Base-by-base conservation (phyloP, 2,329 filamentous ascomycete species). In the Ceratocystis cacaofunesta region DNA sequence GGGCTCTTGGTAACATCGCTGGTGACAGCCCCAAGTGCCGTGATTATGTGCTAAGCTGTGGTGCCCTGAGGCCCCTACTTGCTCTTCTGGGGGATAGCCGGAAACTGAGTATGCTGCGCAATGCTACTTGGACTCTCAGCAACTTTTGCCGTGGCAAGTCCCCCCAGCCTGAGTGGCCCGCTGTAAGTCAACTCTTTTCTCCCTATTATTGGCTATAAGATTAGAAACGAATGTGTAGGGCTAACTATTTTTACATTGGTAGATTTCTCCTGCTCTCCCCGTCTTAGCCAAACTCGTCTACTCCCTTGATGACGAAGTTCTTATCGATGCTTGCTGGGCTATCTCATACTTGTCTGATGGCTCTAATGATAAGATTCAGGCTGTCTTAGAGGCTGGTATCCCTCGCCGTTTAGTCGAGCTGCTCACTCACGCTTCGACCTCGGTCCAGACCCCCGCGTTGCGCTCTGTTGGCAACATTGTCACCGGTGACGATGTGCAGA, bases 81-180 rank as follows among this genome's bases (percentile, higher is more conserved):
- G 85, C 85, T 73, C 84, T 99, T 57, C 85, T 99, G 66, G 92
- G 92, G 65, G 94, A 99, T 76, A 96, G 94, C 80, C 91, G 94
- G 73, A 99, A 99, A 82, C 81, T 99, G 67, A 97, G 92, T 83
- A 99, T 99, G 94, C 86, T 99, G 63, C 85, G 94, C 71, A 99
- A 99, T 75, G 94, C 94, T 44, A 99, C 94, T 28, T 99, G 94
- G 94, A 99, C 94, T 57, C 80, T 99, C 66, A 97, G 94, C 83
- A 99, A 99, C 82, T 99, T 99, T 80, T 99, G 94, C 80, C 90
- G 94, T 81, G 94, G 94, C 78, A 99, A 99, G 85, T 96, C 92
- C 7, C 94, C 94, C 63, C 94, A 99, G 79, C 94, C 94, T 60
- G 94, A 99, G 75, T 99, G 94, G 94, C 85, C 86, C 74, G 96